Conservation (phyloP, 2,329 filamentous ascomycete genomes). For the Cladobotryum mycophilum region DNA sequence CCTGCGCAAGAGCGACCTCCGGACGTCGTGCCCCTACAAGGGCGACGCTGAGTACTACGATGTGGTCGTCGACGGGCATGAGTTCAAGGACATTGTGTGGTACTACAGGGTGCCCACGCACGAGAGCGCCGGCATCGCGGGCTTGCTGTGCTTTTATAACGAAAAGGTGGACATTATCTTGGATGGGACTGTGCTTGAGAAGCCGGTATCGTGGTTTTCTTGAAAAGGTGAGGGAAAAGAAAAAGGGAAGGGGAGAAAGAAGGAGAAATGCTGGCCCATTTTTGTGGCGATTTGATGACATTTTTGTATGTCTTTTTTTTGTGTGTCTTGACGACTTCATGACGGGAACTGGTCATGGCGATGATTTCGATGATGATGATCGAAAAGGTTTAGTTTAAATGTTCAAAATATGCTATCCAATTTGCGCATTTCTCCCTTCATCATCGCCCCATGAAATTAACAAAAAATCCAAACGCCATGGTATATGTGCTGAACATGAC, state of each 20-base stretch:
- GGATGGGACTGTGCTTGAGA: conserved; percentile 38
- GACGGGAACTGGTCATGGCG: no score
- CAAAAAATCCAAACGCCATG: no score
- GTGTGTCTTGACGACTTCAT: no score
- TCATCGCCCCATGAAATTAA: no score
- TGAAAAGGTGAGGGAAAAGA: not conserved
- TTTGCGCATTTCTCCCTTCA: no score
- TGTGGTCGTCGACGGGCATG: conserved; percentile 39
- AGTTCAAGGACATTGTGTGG: conserved; percentile 52
- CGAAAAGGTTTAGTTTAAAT: no score
- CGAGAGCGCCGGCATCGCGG: conserved; percentile 51
- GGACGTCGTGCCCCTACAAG: conserved; percentile 61
- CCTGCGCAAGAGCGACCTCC: conserved; percentile 43
- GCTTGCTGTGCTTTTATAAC: conserved; percentile 59
- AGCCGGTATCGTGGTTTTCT: conserved; percentile 15
- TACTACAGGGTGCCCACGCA: conserved; percentile 52
- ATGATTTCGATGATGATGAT: no score
- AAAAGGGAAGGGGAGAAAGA: not conserved
- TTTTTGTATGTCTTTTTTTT: not conserved
- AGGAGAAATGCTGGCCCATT: not conserved
- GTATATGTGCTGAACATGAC: no score
- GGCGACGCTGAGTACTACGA: conserved; percentile 58
- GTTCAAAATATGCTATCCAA: no score
- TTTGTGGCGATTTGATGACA: not conserved
- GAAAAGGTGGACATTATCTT: conserved; percentile 60